Evolutionary conservation across 2,329 filamentous ascomycete species (phyloP), one percentile per base, ranked within the genome.

Genomic region (Plenodomus biglobosus): DNA sequence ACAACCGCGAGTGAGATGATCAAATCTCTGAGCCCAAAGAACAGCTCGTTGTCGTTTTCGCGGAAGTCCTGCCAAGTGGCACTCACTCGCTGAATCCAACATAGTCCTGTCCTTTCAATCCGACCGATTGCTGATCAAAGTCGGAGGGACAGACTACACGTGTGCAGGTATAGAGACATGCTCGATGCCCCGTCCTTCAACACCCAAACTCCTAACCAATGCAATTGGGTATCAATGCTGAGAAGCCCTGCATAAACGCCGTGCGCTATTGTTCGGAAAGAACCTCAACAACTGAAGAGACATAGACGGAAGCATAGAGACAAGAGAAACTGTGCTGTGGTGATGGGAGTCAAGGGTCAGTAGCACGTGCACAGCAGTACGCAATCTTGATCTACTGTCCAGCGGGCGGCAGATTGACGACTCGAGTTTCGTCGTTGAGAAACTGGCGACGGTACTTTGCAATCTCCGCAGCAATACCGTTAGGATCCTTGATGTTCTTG

Each of bases 401-500:
- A 3, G 27, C 27, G 13, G 27, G 27, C 27, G 27, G 65, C 21
- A 73, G 50, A 49, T 72, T 72, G 59, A 74, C 64, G 34, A 74
- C 67, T 43, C 69, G 57, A 6, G 70, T 68, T 22, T 70, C 65
- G 52, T 74, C 73, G 13, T 71, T 60, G n/a, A 74, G 59, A 40
- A 75, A 75, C 15, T 69, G 54, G 41, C 72, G 69, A 22, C 73
- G 72, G 43, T 67, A 74, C 11, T 68, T 62, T 38, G 69, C 62
- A 39, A 75, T 74, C 52, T 69, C 65, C 32, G 58, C 54, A 38
- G 71, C 73, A 47, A 75, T 71, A 30, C 65, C 62, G 40, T 73
- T 69, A 11, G 68, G 66, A 54, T 74, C 69, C 42, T 68, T 69
- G 50, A 66, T 68, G 50, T 66, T 64, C 17, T 63, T 61, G 48